Evolutionary conservation across 257 asterid genomes (phyloP).

Genomic region (Solanum commersonii): DNA sequence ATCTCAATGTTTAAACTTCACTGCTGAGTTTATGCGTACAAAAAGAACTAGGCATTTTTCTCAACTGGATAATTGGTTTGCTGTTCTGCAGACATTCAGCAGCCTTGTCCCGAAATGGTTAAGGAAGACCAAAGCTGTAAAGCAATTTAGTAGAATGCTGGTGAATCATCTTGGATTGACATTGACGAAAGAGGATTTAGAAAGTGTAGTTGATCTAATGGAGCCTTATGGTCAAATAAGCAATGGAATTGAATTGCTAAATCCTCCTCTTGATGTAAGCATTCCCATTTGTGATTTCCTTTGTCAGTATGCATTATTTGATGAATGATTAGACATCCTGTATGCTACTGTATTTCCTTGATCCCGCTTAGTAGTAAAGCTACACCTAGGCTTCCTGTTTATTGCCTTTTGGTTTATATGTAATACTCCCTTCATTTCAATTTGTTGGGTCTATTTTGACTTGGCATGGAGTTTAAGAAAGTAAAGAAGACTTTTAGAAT

Average conservation of each 20-base stretch:
- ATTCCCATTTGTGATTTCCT: not conserved
- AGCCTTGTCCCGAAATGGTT: slow-evolving; percentile 63
- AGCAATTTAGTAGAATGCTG: slow-evolving; percentile 52
- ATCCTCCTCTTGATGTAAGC: slow-evolving; percentile 86
- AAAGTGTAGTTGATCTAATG: slow-evolving; percentile 86
- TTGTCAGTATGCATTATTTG: not conserved
- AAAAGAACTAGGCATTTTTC: slow-evolving; percentile 5
- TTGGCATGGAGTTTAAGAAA: not conserved
- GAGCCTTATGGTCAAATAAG: slow-evolving; percentile 91
- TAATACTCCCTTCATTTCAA: not conserved
- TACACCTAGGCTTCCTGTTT: not conserved
- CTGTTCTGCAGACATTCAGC: slow-evolving; percentile 62
- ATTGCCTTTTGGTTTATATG: not conserved
- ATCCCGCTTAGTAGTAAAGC: not conserved
- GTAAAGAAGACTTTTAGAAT: not conserved
- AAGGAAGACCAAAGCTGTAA: slow-evolving; percentile 49
- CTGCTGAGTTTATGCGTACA: not conserved
- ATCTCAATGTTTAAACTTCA: not conserved
- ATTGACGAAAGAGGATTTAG: slow-evolving; percentile 75
- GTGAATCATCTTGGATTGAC: slow-evolving; percentile 89
- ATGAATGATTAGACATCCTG: not conserved
- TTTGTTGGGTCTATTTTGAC: not conserved
- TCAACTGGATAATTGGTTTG: not conserved
- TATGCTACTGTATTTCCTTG: not conserved
- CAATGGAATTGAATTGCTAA: slow-evolving; percentile 69